Conservation (phyloP, 768 basidiomycete species). For the Podaxis mareebaensis region DNA sequence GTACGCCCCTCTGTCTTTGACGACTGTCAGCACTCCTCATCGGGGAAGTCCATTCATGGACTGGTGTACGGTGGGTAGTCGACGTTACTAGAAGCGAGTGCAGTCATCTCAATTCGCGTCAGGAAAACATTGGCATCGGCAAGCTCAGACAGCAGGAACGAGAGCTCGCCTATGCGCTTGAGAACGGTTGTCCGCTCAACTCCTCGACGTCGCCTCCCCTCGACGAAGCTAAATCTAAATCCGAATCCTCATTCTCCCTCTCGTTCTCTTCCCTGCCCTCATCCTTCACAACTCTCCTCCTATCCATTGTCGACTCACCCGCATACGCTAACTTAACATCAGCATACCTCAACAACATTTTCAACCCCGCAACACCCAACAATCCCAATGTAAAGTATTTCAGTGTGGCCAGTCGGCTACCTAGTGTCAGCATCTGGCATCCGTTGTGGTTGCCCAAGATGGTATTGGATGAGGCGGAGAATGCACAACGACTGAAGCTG, state of each 20-base stretch:
- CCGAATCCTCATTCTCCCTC: conserved; percentile 38
- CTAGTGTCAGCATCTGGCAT: conserved; percentile 75
- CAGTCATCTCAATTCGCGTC: conserved; percentile 1
- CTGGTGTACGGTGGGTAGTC: conserved; percentile 82
- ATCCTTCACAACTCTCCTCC: conserved; percentile 83
- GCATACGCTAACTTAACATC: conserved; percentile 95
- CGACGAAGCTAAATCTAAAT: conserved; percentile 21
- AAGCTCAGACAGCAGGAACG: conserved; percentile 47
- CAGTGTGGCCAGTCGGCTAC: conserved; percentile 81
- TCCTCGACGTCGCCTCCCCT: conserved; percentile 3
- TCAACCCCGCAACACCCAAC: conserved; percentile 83
- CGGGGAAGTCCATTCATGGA: conserved; percentile 99
- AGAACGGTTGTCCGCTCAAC: conserved; percentile 8
- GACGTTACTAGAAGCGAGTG: background rate
- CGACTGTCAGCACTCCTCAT: conserved; percentile 90
- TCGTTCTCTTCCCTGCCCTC: conserved; percentile 72
- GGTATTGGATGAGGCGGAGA: conserved; percentile 85
- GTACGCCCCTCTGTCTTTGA: conserved; percentile 86
- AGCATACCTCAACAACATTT: conserved; percentile 71
- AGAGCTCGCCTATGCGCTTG: conserved; percentile 22
- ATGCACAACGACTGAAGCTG: conserved; percentile 49
- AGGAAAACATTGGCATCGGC: conserved; percentile 94
- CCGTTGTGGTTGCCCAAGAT: conserved; percentile 97
- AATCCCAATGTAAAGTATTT: conserved; percentile 87
- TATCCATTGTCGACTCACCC: conserved; percentile 91